A percentile compares a stretch with the other conserved stretches of the same genome.
Conservation (phyloP, 169 alveolate genomes). For the Plasmodium billcollinsi region DNA sequence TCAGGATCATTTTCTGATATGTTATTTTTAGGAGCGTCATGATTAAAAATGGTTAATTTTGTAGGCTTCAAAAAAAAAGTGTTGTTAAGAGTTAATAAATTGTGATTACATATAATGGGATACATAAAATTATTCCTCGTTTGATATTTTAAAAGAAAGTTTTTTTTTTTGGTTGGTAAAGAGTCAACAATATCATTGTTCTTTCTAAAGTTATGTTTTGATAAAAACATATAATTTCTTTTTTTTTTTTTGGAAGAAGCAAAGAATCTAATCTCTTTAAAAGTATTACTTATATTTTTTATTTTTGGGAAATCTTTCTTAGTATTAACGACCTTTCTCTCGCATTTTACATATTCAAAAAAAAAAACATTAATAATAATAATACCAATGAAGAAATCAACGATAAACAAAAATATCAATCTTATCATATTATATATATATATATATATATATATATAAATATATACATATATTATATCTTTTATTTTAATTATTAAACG, state of each 20-base stretch:
- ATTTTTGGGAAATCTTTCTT: conserved; percentile 15
- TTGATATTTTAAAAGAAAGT: conserved; percentile 14
- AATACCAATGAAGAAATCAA: conserved; percentile 44
- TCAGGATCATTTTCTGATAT: background rate
- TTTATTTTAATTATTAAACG: background rate
- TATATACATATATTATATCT: background rate
- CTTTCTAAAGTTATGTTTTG: conserved; percentile 4
- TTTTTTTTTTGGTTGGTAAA: conserved; percentile 1
- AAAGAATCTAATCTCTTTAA: background rate
- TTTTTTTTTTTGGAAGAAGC: background rate
- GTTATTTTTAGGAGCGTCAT: conserved; percentile 4
- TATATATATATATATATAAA: background rate
- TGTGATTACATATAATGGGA: background rate
- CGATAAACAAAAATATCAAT: conserved; percentile 29
- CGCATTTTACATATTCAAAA: conserved; percentile 56
- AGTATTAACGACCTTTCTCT: conserved; percentile 3
- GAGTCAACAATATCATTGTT: background rate
- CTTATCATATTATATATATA: conserved; percentile 54
- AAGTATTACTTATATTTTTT: background rate
- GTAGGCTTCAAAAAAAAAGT: conserved; percentile 2
- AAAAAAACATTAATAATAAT: conserved; percentile 15
- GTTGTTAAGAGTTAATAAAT: conserved; percentile 4
- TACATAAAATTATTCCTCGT: background rate
- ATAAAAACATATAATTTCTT: conserved; percentile 39
- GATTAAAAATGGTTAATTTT: conserved; percentile 23